Percentiles rank a stretch among this genome's conserved stretches.
Evolutionary conservation across 2,329 filamentous ascomycete species (phyloP).

Genomic region (Fusarium coffeatum): DNA sequence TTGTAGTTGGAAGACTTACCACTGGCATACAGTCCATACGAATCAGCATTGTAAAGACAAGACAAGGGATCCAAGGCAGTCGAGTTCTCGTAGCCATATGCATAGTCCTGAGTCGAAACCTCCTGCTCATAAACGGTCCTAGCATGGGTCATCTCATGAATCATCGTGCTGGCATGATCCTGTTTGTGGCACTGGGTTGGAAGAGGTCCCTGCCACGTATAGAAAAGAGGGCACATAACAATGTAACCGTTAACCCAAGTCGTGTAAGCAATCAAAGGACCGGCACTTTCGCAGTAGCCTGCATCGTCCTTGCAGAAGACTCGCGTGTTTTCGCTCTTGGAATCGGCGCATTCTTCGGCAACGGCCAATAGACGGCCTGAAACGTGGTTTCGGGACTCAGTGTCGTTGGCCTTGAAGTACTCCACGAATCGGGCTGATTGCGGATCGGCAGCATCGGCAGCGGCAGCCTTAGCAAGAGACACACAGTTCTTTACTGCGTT

Average conservation of each 20-base stretch:
- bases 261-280: slow-evolving; percentile 36
- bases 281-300: slow-evolving; percentile 24
- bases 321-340: slow-evolving; percentile 9
- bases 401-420: slow-evolving; percentile 42
- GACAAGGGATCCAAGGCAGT: slow-evolving; percentile 28
- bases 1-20: slow-evolving; percentile 3
- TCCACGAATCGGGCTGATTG: slow-evolving; percentile 32
- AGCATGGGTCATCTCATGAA: slow-evolving; percentile 40
- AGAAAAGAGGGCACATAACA: slow-evolving; percentile 35
- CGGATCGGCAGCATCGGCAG: slow-evolving; percentile 21
- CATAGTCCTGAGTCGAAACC: slow-evolving; percentile 29
- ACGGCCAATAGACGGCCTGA: slow-evolving; percentile 33
- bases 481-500: slow-evolving; percentile 29
- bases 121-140: slow-evolving; percentile 31
- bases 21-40: slow-evolving; percentile 35
- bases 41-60: slow-evolving; percentile 37
- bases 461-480: slow-evolving; percentile 31
- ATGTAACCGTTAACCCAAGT: slow-evolving; percentile 39
- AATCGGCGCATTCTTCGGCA: slow-evolving; percentile 30
- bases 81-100: slow-evolving; percentile 37
- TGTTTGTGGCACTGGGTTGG: slow-evolving; percentile 36
- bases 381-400: slow-evolving; percentile 23
- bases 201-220: slow-evolving; percentile 18
- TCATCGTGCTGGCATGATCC: slow-evolving; percentile 35
- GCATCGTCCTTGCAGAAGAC: slow-evolving; percentile 12